Evolutionary conservation across 2,329 filamentous ascomycete genomes (phyloP).

Genomic region (Pestalotiopsis sp.): DNA sequence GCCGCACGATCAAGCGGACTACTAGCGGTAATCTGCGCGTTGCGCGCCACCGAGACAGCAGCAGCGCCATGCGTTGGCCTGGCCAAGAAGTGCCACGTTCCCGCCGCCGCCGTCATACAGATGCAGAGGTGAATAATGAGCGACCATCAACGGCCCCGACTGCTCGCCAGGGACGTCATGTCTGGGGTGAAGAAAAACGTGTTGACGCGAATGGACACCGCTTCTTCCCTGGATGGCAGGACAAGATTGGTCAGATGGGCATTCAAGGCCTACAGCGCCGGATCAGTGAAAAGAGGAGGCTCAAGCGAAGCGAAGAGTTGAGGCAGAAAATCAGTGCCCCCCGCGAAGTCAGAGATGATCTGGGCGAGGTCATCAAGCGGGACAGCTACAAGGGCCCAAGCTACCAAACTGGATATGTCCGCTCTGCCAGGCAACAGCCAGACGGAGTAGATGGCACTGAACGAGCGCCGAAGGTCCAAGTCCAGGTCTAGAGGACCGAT

Average conservation of each 20-base stretch:
- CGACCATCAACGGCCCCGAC: constrained; percentile 42
- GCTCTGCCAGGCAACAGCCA: neutral
- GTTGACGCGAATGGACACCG: constrained; percentile 33
- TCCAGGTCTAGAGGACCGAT: constrained; percentile 14
- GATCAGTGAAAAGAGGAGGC: constrained; percentile 60
- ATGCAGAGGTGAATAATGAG: constrained; percentile 22
- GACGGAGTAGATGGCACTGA: constrained; percentile 4
- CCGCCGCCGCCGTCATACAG: constrained; percentile 19
- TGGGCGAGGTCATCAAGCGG: constrained; percentile 57
- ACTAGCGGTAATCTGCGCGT: constrained; percentile 64
- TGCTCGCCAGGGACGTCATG: constrained; percentile 22
- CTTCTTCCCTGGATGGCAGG: constrained; percentile 41
- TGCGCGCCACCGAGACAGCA: constrained; percentile 54
- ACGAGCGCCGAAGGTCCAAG: constrained; percentile 12
- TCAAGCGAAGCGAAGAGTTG: constrained; percentile 61
- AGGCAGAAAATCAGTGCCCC: constrained; percentile 64
- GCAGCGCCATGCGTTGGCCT: constrained; percentile 26
- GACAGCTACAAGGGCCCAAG: constrained; percentile 41
- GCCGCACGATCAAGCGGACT: constrained; percentile 61
- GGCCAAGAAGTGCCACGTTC: constrained; percentile 6
- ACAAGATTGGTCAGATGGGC: constrained; percentile 50
- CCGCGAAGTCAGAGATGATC: constrained; percentile 59
- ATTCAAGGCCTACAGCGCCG: constrained; percentile 56
- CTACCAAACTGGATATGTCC: constrained; percentile 24
- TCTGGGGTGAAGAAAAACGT: constrained; percentile 33